Evolutionary conservation across 2,329 filamentous ascomycete genomes (phyloP), one percentile per base, ranked within the genome.

Genomic region (Chrysoporthe cubensis): DNA sequence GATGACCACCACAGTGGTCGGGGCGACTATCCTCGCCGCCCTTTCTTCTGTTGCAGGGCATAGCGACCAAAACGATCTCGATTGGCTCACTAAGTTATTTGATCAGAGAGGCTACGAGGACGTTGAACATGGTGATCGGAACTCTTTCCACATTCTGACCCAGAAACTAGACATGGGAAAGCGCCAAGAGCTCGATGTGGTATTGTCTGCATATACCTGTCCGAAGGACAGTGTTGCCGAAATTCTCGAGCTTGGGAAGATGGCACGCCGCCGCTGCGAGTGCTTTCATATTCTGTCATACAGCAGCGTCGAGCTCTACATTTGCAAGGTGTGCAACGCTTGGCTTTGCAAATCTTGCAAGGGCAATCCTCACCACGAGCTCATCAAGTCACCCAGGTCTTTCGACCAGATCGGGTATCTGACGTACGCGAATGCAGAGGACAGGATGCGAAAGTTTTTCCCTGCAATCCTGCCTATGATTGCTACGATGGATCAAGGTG

Each of bases 1-100:
- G 0, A 95, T 95, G 92, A 88, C 86, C 0, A 88, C 87, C 0
- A 91, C 91, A 0, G 90, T 93, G 0, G 87, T 94, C 11, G 90
- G 89, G 2, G 82, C 85, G 1, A 85, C 86, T 0, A 83, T 91
- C 1, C 73, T 92, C 1, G 80, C 87, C 1, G 84, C 87, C 0
- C 76, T 94, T 1, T 58, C 59, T 1, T 44, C 58, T 5, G 32
- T 70, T 14, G 68, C 68, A 8, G 40, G 40, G 8, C 34, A 62
- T 5, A 54, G 18, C 16, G 1, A n/a, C 7, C n/a, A 42, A 5
- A 11, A 59, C 7, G 46, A 46, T 1, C n/a, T 43, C 13, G 16
- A 16, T 43, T 70, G 66, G 63, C 59, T 70, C 1, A 21, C 26
- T 4, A 46, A 21, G 21, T 54, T 68, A 9, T 68, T 70, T 6